Conservation (phyloP, 148 eudicot species). For the Cornus suecica region DNA sequence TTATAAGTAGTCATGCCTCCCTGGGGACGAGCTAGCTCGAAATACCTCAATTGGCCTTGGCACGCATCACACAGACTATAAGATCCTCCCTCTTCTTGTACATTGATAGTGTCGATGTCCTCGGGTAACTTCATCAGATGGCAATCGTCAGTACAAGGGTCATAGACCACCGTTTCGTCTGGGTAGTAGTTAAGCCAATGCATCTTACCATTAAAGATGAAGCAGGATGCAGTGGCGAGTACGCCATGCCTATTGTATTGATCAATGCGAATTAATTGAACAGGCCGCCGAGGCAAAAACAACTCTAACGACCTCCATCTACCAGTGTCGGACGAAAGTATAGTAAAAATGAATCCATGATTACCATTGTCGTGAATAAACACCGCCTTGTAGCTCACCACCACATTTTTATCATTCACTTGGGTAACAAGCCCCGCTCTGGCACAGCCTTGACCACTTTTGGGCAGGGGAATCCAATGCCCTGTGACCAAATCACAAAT, state of each 20-base stretch:
- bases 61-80: constrained; percentile 17
- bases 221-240: too few species aligned
- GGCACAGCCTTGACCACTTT: background rate
- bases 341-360: constrained; percentile 1
- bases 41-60: constrained; percentile 18
- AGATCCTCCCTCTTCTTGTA: constrained; percentile 5
- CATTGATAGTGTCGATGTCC: background rate
- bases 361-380: background rate
- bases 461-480: constrained; percentile 20
- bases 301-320: background rate
- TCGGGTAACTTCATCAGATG: constrained; percentile 11
- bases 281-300: background rate
- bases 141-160: constrained; percentile 12
- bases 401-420: constrained; percentile 4
- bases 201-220: constrained; percentile 12
- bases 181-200: constrained; percentile 19
- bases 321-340: constrained; percentile 14
- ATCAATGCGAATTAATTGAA: too few species aligned
- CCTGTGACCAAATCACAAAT: constrained; percentile 17
- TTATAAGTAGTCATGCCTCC: background rate
- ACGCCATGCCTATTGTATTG: too few species aligned
- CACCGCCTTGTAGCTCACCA: constrained; percentile 16
- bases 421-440: constrained; percentile 14
- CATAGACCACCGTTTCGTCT: constrained; percentile 14
- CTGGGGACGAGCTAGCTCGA: constrained; percentile 11